Evolutionary conservation across 129 eudicot genomes (phyloP).

Genomic region (Ambrosia artemisiifolia): DNA sequence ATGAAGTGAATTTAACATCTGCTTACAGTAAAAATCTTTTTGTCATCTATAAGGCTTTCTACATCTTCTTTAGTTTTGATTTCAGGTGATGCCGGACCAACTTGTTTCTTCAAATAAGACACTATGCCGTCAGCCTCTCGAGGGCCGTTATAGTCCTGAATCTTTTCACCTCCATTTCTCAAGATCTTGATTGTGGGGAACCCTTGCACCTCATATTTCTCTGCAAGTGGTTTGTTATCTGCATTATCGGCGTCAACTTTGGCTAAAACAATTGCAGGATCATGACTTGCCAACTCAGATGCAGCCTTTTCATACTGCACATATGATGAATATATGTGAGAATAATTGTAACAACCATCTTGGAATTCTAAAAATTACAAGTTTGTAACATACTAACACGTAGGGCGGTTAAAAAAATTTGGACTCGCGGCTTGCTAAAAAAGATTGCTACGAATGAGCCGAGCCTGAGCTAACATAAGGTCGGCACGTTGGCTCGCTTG

Average conservation of each 20-base stretch:
- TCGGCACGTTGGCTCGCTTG: too few species aligned
- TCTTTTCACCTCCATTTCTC: constrained; percentile 58
- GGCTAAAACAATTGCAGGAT: constrained; percentile 66
- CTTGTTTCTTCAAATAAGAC: constrained; percentile 56
- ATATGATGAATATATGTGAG: constrained; percentile 4
- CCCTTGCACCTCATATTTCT: constrained; percentile 47
- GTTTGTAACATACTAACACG: background rate
- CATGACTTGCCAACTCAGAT: constrained; percentile 50
- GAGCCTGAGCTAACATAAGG: too few species aligned
- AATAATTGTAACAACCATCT: background rate
- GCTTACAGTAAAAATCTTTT: constrained; percentile 52
- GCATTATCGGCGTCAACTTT: constrained; percentile 66
- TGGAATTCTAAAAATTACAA: background rate
- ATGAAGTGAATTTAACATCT: background rate
- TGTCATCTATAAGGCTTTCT: constrained; percentile 39
- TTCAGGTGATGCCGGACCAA: constrained; percentile 71
- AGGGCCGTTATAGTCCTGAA: constrained; percentile 69
- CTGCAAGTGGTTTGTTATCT: constrained; percentile 48
- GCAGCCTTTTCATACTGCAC: constrained; percentile 84
- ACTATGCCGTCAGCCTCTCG: constrained; percentile 85
- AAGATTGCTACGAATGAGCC: too few species aligned
- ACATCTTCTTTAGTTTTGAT: constrained; percentile 62
- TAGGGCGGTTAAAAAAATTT: too few species aligned
- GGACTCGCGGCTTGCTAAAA: too few species aligned
- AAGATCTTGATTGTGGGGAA: constrained; percentile 78